Conservation (phyloP, 2,329 filamentous ascomycete genomes). For the Diaporthe sp. region DNA sequence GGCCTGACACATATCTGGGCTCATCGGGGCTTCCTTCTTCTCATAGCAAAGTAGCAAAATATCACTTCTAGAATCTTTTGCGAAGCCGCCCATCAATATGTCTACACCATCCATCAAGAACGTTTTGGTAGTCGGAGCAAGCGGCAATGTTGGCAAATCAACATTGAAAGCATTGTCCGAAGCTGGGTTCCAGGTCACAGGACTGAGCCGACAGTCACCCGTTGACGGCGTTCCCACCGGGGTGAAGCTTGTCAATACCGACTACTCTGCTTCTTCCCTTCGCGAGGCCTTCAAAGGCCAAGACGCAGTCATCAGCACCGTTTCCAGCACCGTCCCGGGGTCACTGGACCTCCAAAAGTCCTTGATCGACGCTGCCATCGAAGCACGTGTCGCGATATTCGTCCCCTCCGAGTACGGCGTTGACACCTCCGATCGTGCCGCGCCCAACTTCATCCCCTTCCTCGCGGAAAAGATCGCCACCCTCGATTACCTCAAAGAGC, state of each 20-base stretch:
- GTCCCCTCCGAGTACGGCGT: background rate
- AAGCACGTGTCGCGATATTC: background rate
- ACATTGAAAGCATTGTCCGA: background rate
- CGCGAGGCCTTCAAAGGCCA: background rate
- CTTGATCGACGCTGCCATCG: background rate
- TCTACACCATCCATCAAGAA: background rate
- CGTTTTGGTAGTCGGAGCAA: background rate
- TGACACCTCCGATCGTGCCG: too few relatives aligned
- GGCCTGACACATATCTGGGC: background rate
- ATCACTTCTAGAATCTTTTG: background rate
- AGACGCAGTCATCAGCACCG: background rate
- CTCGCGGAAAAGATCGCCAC: too few relatives aligned
- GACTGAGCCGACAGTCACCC: background rate
- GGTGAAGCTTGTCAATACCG: background rate
- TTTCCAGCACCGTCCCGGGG: background rate
- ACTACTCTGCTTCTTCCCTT: background rate
- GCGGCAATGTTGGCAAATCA: background rate
- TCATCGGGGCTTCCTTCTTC: background rate
- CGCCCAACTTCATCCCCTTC: too few relatives aligned
- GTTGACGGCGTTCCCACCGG: background rate
- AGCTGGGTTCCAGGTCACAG: constrained; percentile 1
- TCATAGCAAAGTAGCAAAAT: background rate
- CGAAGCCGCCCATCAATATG: background rate
- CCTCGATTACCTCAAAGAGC: too few relatives aligned
- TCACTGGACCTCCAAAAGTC: background rate